phyloP scores from a whole-genome alignment of 192 early-diverging fungal species.

The Coemansia sp. region DNA sequence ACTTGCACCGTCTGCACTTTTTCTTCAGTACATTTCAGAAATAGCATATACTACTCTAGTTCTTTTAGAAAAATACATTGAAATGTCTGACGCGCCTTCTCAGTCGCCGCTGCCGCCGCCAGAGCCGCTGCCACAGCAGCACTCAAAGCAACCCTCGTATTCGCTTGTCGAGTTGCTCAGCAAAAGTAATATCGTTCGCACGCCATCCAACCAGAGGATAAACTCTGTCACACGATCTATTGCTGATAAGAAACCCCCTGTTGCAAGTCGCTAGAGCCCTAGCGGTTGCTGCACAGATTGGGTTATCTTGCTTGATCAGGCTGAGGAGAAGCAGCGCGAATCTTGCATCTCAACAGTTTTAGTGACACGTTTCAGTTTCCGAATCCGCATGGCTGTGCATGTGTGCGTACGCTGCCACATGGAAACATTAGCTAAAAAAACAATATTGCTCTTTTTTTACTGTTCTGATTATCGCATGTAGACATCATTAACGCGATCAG shows the following conservation, averaged over 20 bases:
- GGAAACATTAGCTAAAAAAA: neutral
- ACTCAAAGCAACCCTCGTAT: neutral
- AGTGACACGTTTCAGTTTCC: neutral
- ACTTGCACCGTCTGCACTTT: no score
- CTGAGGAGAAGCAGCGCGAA: neutral
- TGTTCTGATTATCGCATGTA: slow-evolving; percentile 7
- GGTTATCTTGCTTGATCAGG: slow-evolving; percentile 8
- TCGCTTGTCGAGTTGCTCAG: neutral
- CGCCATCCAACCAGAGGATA: no score
- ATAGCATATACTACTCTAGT: no score
- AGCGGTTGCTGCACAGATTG: neutral
- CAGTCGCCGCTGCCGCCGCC: no score
- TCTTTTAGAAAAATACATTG: no score
- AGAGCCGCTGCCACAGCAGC: neutral
- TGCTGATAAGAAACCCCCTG: neutral
- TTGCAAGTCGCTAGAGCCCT: neutral
- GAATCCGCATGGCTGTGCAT: neutral
- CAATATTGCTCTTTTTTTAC: neutral
- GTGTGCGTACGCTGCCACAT: no score
- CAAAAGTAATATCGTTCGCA: neutral
- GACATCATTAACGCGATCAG: slow-evolving; percentile 46
- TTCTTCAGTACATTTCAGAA: no score
- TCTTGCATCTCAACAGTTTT: neutral
- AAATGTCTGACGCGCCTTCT: no score
- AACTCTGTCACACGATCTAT: neutral